These are phyloP conservation scores for Ambispora gerdemannii DNA, from an alignment of 192 early-diverging fungal genomes.

Conservation along the genomic window DNA sequence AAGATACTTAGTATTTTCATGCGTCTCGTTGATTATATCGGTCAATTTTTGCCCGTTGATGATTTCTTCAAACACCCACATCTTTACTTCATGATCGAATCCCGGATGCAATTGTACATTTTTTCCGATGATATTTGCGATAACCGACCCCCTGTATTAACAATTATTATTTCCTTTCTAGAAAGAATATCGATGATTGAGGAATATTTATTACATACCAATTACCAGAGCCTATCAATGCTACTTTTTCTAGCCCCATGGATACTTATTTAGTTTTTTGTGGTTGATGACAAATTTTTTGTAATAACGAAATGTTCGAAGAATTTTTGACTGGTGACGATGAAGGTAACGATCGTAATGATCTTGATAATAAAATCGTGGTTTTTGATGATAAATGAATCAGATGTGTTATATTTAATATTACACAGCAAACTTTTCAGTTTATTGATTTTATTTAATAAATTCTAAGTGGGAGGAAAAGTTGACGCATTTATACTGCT, in stretches of 20 bases:
- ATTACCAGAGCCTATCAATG: slow-evolving; percentile 93
- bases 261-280: slow-evolving; percentile 16
- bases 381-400: too few relatives aligned
- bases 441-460: too few relatives aligned
- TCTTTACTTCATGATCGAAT: slow-evolving; percentile 79
- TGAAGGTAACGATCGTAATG: too few relatives aligned
- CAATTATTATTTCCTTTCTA: too few relatives aligned
- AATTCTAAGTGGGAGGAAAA: too few relatives aligned
- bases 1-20: slow-evolving; percentile 91
- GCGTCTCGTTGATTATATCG: slow-evolving; percentile 89
- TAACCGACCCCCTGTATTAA: slow-evolving; percentile 85
- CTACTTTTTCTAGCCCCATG: slow-evolving; percentile 67
- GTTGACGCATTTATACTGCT: too few relatives aligned
- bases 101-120: slow-evolving; percentile 68
- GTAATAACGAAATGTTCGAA: too few relatives aligned
- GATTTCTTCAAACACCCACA: slow-evolving; percentile 96
- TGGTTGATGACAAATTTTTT: too few relatives aligned
- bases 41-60: slow-evolving; percentile 81
- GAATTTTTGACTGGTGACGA: too few relatives aligned
- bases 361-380: too few relatives aligned
- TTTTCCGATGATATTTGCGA: slow-evolving; percentile 85
- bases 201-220: slow-evolving; percentile 59
- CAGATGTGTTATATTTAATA: too few relatives aligned
- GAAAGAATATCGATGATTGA: slow-evolving; percentile 4
- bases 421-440: too few relatives aligned